These are phyloP conservation scores for Beauveria caledonica DNA, from an alignment of 2,329 filamentous ascomycete genomes.

Conservation along the genomic window DNA sequence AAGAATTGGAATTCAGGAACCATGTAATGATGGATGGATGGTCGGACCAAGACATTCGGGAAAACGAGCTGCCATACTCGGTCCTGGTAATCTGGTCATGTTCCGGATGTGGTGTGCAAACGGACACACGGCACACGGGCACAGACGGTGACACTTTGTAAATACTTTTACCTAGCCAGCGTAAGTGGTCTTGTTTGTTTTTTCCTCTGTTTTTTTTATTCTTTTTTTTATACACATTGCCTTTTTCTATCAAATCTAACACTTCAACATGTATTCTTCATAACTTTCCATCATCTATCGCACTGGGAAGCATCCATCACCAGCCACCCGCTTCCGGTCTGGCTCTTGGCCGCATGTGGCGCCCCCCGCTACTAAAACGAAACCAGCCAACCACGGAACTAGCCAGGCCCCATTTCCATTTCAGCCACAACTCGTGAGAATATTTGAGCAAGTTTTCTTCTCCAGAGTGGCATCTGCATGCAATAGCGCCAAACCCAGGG, in stretches of 20 bases:
- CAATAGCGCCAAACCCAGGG: slow-evolving; percentile 7
- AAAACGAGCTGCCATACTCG: not conserved
- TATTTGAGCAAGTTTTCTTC: slow-evolving; percentile 31
- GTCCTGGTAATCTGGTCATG: not conserved
- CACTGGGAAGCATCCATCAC: too few species aligned
- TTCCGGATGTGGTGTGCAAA: not conserved
- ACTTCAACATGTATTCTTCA: too few species aligned
- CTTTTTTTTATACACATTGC: too few species aligned
- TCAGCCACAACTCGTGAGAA: slow-evolving; percentile 20
- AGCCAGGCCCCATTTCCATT: too few species aligned
- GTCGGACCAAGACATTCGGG: not conserved
- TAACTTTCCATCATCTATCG: too few species aligned
- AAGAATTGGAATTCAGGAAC: too few species aligned
- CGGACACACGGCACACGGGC: not conserved
- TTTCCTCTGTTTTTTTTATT: not conserved
- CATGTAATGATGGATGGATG: too few species aligned
- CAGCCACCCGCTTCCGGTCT: not conserved
- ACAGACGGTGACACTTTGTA: not conserved
- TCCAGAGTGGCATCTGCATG: slow-evolving; percentile 5
- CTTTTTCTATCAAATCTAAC: too few species aligned
- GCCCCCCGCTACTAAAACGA: not conserved
- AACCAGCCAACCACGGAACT: not conserved
- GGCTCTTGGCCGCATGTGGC: not conserved
- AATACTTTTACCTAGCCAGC: too few species aligned
- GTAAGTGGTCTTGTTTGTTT: not conserved